phyloP scores from a whole-genome alignment of 2,329 filamentous ascomycete genomes.

The Cladosporium sp. region DNA sequence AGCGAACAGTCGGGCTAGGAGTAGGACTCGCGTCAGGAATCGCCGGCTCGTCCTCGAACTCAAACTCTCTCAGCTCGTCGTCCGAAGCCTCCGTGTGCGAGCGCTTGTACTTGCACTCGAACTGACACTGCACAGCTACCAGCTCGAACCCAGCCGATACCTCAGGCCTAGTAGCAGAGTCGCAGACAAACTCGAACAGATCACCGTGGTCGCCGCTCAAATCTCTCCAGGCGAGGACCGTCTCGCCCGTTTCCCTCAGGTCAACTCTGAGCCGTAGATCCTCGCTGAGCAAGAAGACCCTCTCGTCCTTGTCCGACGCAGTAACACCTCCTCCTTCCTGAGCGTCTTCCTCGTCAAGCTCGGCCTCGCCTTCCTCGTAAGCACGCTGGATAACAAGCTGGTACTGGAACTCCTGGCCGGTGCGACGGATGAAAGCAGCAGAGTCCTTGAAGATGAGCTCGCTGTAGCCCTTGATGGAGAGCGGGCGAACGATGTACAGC shows the following conservation, averaged over 20 bases:
- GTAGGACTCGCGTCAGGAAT: slow-evolving; percentile 62
- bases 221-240: slow-evolving; percentile 91
- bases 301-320: slow-evolving; percentile 92
- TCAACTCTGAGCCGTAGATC: slow-evolving; percentile 84
- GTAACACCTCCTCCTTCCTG: slow-evolving; percentile 63
- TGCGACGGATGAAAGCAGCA: slow-evolving; percentile 85
- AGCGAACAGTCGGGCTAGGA: slow-evolving; percentile 46
- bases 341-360: slow-evolving; percentile 76
- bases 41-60: slow-evolving; percentile 65
- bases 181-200: slow-evolving; percentile 97
- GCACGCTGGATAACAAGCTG: slow-evolving; percentile 94
- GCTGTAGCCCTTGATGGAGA: slow-evolving; percentile 95
- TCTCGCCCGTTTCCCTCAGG: slow-evolving; percentile 74
- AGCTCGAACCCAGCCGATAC: slow-evolving; percentile 79
- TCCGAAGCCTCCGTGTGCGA: slow-evolving; percentile 78
- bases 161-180: slow-evolving; percentile 65
- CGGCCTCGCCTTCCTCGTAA: slow-evolving; percentile 96
- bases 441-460: slow-evolving; percentile 98
- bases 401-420: slow-evolving; percentile 93
- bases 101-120: slow-evolving; percentile 90
- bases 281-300: slow-evolving; percentile 94
- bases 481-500: slow-evolving; percentile 92
- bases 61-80: slow-evolving; percentile 77
- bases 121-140: slow-evolving; percentile 88
- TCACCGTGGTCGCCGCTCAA: slow-evolving; percentile 90